A percentile compares a stretch with the other conserved stretches of the same genome.
Conservation (phyloP, 768 basidiomycete species). For the Pleurotus pulmonarius region DNA sequence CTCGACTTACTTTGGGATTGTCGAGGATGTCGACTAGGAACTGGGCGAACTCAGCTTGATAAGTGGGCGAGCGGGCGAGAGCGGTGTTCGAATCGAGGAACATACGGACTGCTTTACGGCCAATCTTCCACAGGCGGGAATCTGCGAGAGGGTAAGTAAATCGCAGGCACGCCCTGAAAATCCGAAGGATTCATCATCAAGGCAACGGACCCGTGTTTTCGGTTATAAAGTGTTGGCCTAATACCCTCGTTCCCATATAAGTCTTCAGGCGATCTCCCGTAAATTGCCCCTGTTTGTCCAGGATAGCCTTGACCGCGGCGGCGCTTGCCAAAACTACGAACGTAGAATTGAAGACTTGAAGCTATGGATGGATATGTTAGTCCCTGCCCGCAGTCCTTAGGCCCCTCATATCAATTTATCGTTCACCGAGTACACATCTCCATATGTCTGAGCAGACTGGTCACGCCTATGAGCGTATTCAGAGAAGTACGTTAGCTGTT, state of each 20-base stretch:
- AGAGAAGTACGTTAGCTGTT: too few relatives aligned
- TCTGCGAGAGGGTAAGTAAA: neutral
- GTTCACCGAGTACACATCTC: conserved; percentile 13
- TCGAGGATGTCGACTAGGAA: conserved; percentile 23
- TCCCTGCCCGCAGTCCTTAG: neutral
- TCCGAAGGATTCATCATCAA: neutral
- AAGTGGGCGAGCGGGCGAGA: conserved; percentile 18
- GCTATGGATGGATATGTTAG: conserved; percentile 5
- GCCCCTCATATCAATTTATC: neutral
- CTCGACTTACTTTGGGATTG: conserved; percentile 20
- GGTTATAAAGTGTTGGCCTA: neutral
- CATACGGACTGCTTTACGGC: conserved; percentile 12
- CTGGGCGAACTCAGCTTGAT: conserved; percentile 24
- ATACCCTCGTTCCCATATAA: conserved; percentile 13
- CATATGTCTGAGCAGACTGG: conserved; percentile 13
- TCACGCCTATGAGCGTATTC: conserved; percentile 5
- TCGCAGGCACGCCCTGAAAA: too few relatives aligned
- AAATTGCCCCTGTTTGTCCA: conserved; percentile 20
- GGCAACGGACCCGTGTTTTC: conserved; percentile 5
- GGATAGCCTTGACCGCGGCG: conserved; percentile 18
- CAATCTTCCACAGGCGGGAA: conserved; percentile 10
- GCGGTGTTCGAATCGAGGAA: conserved; percentile 18
- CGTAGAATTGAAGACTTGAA: conserved; percentile 19
- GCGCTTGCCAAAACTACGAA: conserved; percentile 19
- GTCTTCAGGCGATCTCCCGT: conserved; percentile 20